Percentiles rank a stretch among this genome's conserved stretches.
These are phyloP conservation scores for Dillenia suffruticosa DNA, from an alignment of 164 flowering plant species.

Conservation along the genomic window DNA sequence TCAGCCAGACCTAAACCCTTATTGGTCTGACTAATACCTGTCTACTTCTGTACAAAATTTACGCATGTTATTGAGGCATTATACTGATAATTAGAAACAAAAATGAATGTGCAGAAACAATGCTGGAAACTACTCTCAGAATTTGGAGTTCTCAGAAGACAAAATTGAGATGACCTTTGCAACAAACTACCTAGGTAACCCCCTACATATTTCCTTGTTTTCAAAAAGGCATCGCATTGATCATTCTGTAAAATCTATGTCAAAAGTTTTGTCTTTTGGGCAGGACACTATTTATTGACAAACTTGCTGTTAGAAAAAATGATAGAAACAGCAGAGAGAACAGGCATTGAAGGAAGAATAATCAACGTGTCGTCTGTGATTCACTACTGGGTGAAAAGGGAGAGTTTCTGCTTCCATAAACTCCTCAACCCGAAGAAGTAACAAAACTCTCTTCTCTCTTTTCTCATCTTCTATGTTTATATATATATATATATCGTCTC, in stretches of 20 bases:
- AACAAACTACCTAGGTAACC: constrained; percentile 89
- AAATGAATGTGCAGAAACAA: constrained; percentile 67
- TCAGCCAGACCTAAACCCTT: no score
- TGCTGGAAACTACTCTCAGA: constrained; percentile 80
- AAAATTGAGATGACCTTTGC: constrained; percentile 96
- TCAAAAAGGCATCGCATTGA: not conserved
- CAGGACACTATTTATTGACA: constrained; percentile 89
- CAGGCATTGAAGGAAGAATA: constrained; percentile 82
- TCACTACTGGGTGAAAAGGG: constrained; percentile 80
- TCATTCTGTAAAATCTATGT: not conserved
- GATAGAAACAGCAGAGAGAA: constrained; percentile 70
- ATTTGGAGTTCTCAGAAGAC: constrained; percentile 86
- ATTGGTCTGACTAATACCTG: no score
- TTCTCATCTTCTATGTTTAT: not conserved
- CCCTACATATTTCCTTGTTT: not conserved
- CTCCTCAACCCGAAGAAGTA: constrained; percentile 72
- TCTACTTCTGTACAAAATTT: not conserved
- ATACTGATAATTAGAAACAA: not conserved
- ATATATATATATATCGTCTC: not conserved
- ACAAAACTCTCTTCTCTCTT: not conserved
- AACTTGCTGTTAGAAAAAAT: constrained; percentile 72
- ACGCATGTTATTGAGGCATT: not conserved
- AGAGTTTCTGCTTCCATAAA: constrained; percentile 45
- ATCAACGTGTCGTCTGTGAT: constrained; percentile 87
- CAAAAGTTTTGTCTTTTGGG: constrained; percentile 10